Base-by-base conservation (phyloP, 176 grass and related monocot species). In the Eleusine coracana region DNA sequence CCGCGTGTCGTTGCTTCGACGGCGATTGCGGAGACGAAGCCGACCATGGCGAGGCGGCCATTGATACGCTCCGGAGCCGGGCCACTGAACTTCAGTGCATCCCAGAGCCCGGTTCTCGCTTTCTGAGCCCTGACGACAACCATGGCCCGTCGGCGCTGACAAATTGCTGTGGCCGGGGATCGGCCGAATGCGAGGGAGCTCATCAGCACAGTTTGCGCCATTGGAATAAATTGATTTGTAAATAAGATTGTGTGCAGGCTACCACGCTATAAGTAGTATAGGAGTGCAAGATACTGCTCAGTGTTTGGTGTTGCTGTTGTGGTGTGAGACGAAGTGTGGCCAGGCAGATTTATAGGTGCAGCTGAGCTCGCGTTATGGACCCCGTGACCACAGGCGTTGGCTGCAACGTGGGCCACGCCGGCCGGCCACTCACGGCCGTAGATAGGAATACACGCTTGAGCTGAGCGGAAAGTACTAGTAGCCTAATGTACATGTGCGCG, bases 21-120 rank as follows among this genome's bases (percentile, higher is more conserved):
- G 20, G 79, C 41, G 7, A 91, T 44, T 18, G 92, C 88, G n/a
- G 88, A 54, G 70, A 86, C 85, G 71, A 94, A 94, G 15, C 88
- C 91, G 3, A 91, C 74, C 91, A 94, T 94, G 1, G 91, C 91
- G 5, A 94, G 62, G 3, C 92, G 73, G 0, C 92, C 92, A 66
- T 91, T 94, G 92, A 91, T 94, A 36, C 88, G 66, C 85, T 91
- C 88, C 20, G 92, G 86, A 42, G 77, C 92, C 27, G 88, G 92
- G 8, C 88, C 83, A 63, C 83, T 86, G 70, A 94, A 94, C 28
- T 83, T 88, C 20, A 94, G 70, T 59, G 66, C 78, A 64, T 91
- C 88, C 66, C 61, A 88, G 44, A 90, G 58, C 8, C 74, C 80
- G 10, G 87, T 75, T 38, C 3, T 54, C 11, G 42, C 2, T 11